Evolutionary conservation across 2,329 filamentous ascomycete genomes (phyloP).

Genomic region (Trichophyton mentagrophytes): DNA sequence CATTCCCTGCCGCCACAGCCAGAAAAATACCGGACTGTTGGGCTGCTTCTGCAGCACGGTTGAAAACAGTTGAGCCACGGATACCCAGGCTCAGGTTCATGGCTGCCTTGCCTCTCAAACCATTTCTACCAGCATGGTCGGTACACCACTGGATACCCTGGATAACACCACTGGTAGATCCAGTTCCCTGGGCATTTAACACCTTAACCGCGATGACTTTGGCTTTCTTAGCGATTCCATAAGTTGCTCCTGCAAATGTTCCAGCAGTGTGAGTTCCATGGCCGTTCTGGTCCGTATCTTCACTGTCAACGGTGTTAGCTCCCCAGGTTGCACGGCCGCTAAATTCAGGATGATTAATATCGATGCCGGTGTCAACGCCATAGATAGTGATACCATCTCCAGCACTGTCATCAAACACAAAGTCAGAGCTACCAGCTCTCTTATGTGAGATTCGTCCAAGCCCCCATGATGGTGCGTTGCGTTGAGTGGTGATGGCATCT

Average conservation of each 20-base stretch:
- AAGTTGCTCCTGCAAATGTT: constrained; percentile 25
- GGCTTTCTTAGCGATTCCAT: constrained; percentile 29
- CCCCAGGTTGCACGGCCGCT: constrained; percentile 25
- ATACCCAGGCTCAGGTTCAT: constrained; percentile 29
- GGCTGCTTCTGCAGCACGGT: constrained; percentile 27
- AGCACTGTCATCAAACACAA: constrained; percentile 25
- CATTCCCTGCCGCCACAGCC: constrained; percentile 32
- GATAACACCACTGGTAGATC: constrained; percentile 36
- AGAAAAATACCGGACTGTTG: constrained; percentile 27
- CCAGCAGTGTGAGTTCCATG: constrained; percentile 31
- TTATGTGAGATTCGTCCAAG: constrained; percentile 24
- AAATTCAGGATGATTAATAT: constrained; percentile 24
- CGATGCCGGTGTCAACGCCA: constrained; percentile 28
- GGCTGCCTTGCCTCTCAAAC: constrained; percentile 20
- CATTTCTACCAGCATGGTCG: constrained; percentile 22
- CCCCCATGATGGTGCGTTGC: constrained; percentile 23
- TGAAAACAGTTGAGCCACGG: constrained; percentile 24
- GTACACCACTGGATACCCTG: constrained; percentile 35
- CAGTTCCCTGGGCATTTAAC: constrained; percentile 34
- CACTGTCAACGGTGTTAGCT: constrained; percentile 20
- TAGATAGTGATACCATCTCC: constrained; percentile 26
- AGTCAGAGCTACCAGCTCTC: constrained; percentile 16
- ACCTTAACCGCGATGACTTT: constrained; percentile 38
- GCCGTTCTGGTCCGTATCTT: constrained; percentile 19
- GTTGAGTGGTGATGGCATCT: constrained; percentile 11